Base-by-base conservation (phyloP, 2,329 filamentous ascomycete genomes). In the Diaporthe vaccinii region DNA sequence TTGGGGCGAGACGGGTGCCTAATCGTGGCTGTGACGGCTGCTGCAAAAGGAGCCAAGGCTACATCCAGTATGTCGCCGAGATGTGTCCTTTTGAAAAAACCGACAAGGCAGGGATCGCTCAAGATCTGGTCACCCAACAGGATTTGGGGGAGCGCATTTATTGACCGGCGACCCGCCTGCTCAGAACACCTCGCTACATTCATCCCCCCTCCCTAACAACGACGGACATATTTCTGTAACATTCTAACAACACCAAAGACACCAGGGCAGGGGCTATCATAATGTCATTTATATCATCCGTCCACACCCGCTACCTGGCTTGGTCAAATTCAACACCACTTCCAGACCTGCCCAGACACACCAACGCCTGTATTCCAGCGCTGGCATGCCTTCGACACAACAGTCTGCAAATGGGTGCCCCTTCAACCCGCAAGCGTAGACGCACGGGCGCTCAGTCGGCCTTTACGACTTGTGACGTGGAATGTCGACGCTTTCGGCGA, bases 401-500 rank as follows among this genome's bases (percentile, higher is more conserved):
- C n/a, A 14, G 34, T 10, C 9, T 22, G 51, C 14, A 36, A 17
- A 15, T 71, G 68, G 68, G 39, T 20, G 28, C 22, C 12, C 7
- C 25, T 46, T 8, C 46, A 39, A 4, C 4, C 59, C 0, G 17
- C 7, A 10, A 17, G 10, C 6, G 9, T 36, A 22, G 31, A 58
- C 14, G 4, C 12, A 25, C 36, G 20, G 22, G 10, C 46, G 14
- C 20, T 5, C 28, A 53, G 17, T 68, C 31, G 20, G 25, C 2
- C 10, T 17, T n/a, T 71, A 4, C 28, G n/a, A 1, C 36, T 71
- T 6, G 31, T 57, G 25, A 82, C 83, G 58, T 84, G 82, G 82
- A 84, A 84, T 76, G 75, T 84, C 34, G 80, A 84, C 65, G 77
- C 79, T 31, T 75, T 77, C 36, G 75, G 65, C 3, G 34, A 73